phyloP scores from a whole-genome alignment of 805 yeast species.

The Metschnikowia henanensis region DNA sequence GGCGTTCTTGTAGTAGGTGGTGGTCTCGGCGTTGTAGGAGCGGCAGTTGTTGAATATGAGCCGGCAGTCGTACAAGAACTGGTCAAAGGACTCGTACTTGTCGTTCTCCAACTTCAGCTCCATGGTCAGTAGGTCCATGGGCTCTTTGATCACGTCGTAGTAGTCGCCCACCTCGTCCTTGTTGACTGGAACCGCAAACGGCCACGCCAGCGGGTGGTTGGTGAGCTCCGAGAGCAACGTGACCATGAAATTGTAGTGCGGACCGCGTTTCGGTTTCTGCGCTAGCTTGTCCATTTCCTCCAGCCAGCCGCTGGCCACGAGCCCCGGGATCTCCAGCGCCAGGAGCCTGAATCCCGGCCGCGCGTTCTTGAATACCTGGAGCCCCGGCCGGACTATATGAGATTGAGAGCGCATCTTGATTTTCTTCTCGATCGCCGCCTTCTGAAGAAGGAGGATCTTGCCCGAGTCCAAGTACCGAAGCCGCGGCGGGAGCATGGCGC shows the following conservation, averaged over 20 bases:
- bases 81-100: constrained; percentile 86
- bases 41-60: constrained; percentile 90
- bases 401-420: constrained; percentile 78
- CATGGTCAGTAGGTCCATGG: constrained; percentile 97
- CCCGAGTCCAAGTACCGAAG: constrained; percentile 82
- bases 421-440: constrained; percentile 86
- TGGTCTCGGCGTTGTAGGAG: constrained; percentile 87
- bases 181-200: constrained; percentile 90
- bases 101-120: constrained; percentile 91
- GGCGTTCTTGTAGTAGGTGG: constrained; percentile 95
- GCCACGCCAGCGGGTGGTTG: constrained; percentile 98
- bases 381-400: constrained; percentile 79
- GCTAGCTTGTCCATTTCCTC: constrained; percentile 98
- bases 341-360: constrained; percentile 17
- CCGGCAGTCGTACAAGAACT: constrained; percentile 85
- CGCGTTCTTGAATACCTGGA: constrained; percentile 78
- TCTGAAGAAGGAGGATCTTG: constrained; percentile 81
- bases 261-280: constrained; percentile 89
- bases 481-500: constrained; percentile 86
- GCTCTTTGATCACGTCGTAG: constrained; percentile 94
- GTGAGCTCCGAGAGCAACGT: constrained; percentile 84
- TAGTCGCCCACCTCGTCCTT: constrained; percentile 95
- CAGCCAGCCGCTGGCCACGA: constrained; percentile 95
- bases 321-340: constrained; percentile 77
- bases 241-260: constrained; percentile 93